Conservation (phyloP, 2,329 filamentous ascomycete genomes). For the Tolypocladium album region DNA sequence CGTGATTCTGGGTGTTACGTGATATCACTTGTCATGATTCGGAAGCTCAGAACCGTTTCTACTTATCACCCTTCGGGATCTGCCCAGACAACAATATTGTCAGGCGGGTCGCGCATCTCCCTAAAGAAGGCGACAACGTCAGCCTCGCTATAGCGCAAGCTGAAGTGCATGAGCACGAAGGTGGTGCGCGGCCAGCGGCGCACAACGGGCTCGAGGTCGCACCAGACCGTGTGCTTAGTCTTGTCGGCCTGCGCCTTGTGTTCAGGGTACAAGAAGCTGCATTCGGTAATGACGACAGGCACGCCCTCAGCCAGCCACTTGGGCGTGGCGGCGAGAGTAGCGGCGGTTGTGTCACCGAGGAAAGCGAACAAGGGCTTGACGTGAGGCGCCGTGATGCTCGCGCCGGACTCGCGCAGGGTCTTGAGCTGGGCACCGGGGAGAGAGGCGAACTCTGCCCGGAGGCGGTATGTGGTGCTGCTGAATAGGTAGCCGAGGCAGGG, state of each 20-base stretch:
- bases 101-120: too few species aligned
- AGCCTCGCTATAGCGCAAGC: too few species aligned
- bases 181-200: too few species aligned
- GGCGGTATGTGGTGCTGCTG: conserved; percentile 23
- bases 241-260: conserved; percentile 31
- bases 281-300: conserved; percentile 37
- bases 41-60: too few species aligned
- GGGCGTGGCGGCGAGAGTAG: conserved; percentile 25
- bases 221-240: conserved; percentile 37
- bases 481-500: conserved; percentile 38
- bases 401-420: conserved; percentile 23
- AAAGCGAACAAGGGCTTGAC: conserved; percentile 33
- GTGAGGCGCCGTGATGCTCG: conserved; percentile 27
- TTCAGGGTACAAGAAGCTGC: conserved; percentile 33
- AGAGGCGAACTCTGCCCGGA: conserved; percentile 25
- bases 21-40: too few species aligned
- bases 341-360: conserved; percentile 34
- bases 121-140: too few species aligned
- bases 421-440: conserved; percentile 26
- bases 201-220: too few species aligned
- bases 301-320: conserved; percentile 25
- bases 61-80: too few species aligned
- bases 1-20: too few species aligned
- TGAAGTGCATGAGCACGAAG: too few species aligned
- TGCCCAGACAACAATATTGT: too few species aligned